phyloP scores from a whole-genome alignment of 2,329 filamentous ascomycete species.

The Emericellopsis cladophorae region DNA sequence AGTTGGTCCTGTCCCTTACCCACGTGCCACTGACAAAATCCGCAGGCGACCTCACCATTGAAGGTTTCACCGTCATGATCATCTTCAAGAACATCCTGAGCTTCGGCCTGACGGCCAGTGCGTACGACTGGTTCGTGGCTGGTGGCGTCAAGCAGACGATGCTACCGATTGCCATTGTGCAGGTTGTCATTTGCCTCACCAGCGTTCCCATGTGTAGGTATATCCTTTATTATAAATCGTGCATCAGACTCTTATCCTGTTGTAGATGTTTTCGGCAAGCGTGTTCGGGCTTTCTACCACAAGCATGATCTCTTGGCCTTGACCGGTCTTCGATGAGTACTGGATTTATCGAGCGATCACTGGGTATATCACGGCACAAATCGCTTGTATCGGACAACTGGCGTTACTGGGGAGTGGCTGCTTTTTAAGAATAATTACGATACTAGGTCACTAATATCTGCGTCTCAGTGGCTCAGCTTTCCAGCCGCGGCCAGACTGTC shows the following conservation, averaged over 20 bases:
- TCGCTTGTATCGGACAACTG: too few relatives aligned
- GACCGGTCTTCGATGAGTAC: slow-evolving; percentile 4
- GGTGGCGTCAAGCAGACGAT: slow-evolving; percentile 53
- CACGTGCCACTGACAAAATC: background rate
- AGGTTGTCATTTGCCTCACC: slow-evolving; percentile 62
- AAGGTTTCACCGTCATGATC: slow-evolving; percentile 79
- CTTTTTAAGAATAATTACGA: too few relatives aligned
- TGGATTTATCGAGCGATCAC: background rate
- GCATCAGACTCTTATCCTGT: slow-evolving; percentile 1
- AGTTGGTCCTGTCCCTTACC: background rate
- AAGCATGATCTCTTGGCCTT: slow-evolving; percentile 55
- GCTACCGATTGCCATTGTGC: slow-evolving; percentile 59
- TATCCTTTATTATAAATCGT: background rate
- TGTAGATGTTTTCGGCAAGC: slow-evolving; percentile 66
- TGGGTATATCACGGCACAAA: too few relatives aligned
- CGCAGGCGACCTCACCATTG: slow-evolving; percentile 64
- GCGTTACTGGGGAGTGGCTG: too few relatives aligned
- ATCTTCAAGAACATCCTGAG: slow-evolving; percentile 94
- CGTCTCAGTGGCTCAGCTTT: too few relatives aligned
- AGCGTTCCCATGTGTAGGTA: slow-evolving; percentile 70
- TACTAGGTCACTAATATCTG: too few relatives aligned
- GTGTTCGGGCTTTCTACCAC: slow-evolving; percentile 61
- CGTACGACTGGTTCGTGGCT: slow-evolving; percentile 68
- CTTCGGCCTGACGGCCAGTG: slow-evolving; percentile 72
- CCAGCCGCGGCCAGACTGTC: too few relatives aligned